Evolutionary conservation across 768 basidiomycete genomes (phyloP).

Genomic region (Lactarius tabidus): DNA sequence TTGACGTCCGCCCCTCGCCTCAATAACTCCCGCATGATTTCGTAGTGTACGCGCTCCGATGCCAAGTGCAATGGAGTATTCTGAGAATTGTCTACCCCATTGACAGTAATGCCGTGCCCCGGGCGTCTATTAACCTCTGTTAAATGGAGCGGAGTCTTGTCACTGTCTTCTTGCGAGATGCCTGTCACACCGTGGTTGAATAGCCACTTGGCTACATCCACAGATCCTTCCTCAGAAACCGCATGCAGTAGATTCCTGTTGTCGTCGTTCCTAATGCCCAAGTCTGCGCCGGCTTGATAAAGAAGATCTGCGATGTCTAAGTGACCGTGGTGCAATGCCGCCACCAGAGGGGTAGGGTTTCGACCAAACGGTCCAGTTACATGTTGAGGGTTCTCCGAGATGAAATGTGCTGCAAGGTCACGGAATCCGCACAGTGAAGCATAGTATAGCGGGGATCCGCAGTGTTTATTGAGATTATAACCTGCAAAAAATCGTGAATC

Average conservation of each 20-base stretch:
- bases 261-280: not conserved
- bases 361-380: not conserved
- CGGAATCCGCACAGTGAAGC: not conserved
- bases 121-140: too few relatives aligned
- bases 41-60: too few relatives aligned
- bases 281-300: not conserved
- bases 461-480: not conserved
- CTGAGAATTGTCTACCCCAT: too few relatives aligned
- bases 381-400: not conserved
- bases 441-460: not conserved
- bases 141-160: not conserved
- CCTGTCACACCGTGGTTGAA: not conserved
- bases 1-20: too few relatives aligned
- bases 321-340: not conserved
- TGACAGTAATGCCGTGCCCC: too few relatives aligned
- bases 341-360: not conserved
- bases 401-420: not conserved
- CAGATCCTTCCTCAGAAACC: not conserved
- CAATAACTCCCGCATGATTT: too few relatives aligned
- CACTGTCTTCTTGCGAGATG: not conserved
- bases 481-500: not conserved
- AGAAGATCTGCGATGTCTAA: not conserved
- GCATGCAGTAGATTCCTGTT: not conserved
- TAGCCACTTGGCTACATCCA: not conserved
- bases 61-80: too few relatives aligned